Percentiles rank a stretch among this genome's conserved stretches.
Evolutionary conservation across 495 filamentous ascomycete species (phyloP).

Genomic region (Oidiodendron maius): DNA sequence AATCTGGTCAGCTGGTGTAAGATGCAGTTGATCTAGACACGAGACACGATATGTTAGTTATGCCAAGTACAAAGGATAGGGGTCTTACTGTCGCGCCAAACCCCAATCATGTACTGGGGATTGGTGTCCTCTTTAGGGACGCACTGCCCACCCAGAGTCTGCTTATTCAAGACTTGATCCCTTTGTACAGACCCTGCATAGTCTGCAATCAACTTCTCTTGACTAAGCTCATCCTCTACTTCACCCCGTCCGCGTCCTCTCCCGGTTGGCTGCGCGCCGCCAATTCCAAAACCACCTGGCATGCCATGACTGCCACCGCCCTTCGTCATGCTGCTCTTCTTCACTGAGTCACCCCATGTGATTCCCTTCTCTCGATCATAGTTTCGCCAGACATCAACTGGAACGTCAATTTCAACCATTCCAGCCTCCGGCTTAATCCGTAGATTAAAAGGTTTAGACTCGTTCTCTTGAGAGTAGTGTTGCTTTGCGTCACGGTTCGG

Average conservation of each 20-base stretch:
- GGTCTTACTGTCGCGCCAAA: constrained; percentile 56
- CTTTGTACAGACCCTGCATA: constrained; percentile 43
- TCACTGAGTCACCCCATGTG: constrained; percentile 60
- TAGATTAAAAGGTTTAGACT: constrained; percentile 51
- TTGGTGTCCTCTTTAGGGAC: constrained; percentile 49
- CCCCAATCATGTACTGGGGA: constrained; percentile 67
- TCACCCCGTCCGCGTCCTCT: constrained; percentile 31
- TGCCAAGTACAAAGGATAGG: background rate
- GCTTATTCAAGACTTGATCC: constrained; percentile 47
- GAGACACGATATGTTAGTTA: background rate
- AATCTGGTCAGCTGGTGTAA: constrained; percentile 61
- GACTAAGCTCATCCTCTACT: constrained; percentile 28
- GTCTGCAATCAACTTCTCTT: constrained; percentile 34
- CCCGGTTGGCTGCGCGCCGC: constrained; percentile 32
- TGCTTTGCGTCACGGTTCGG: constrained; percentile 44
- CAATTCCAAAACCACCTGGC: constrained; percentile 51
- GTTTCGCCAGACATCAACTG: constrained; percentile 52
- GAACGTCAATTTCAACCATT: constrained; percentile 69
- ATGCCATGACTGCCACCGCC: constrained; percentile 54
- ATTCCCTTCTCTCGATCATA: constrained; percentile 63
- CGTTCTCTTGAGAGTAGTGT: constrained; percentile 48
- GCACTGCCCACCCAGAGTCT: constrained; percentile 65
- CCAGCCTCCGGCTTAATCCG: constrained; percentile 64
- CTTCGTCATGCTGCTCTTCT: constrained; percentile 45
- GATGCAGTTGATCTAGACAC: constrained; percentile 56